Conservation (phyloP, 2,329 filamentous ascomycete genomes). For the Trichoderma breve region DNA sequence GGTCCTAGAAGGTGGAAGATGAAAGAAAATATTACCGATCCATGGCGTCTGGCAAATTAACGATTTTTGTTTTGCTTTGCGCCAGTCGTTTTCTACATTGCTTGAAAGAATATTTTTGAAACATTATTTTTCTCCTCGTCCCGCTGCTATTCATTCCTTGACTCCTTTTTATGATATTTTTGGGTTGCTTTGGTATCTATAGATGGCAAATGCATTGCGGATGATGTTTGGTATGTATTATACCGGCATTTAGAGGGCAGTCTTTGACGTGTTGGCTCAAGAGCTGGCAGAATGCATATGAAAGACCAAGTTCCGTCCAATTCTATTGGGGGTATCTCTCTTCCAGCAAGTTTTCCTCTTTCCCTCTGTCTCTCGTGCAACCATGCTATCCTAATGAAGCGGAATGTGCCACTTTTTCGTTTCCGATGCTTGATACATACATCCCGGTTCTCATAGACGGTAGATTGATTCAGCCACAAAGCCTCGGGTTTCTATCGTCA, state of each 20-base stretch:
- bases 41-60: slow-evolving; percentile 18
- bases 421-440: not conserved
- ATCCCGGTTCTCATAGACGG: not conserved
- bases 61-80: slow-evolving; percentile 20
- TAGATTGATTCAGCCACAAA: not conserved
- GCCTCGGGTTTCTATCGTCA: not conserved
- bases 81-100: slow-evolving; percentile 18
- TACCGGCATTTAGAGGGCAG: not conserved
- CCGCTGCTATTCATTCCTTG: not conserved
- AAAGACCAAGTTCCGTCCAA: slow-evolving; percentile 27
- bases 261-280: not conserved
- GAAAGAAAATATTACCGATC: slow-evolving; percentile 5
- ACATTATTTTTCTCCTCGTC: slow-evolving; percentile 11
- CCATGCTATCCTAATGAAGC: not conserved
- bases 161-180: not conserved
- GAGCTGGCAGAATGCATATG: not conserved
- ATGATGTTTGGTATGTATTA: not conserved
- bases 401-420: not conserved
- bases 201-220: not conserved
- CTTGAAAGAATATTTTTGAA: not conserved
- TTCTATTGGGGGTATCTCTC: slow-evolving; percentile 31
- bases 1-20: slow-evolving; percentile 15
- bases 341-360: slow-evolving; percentile 25
- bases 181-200: not conserved
- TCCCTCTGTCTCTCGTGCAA: slow-evolving; percentile 22